These are phyloP conservation scores for Termitomyces heimii DNA, from an alignment of 768 basidiomycete genomes.

Conservation along the genomic window DNA sequence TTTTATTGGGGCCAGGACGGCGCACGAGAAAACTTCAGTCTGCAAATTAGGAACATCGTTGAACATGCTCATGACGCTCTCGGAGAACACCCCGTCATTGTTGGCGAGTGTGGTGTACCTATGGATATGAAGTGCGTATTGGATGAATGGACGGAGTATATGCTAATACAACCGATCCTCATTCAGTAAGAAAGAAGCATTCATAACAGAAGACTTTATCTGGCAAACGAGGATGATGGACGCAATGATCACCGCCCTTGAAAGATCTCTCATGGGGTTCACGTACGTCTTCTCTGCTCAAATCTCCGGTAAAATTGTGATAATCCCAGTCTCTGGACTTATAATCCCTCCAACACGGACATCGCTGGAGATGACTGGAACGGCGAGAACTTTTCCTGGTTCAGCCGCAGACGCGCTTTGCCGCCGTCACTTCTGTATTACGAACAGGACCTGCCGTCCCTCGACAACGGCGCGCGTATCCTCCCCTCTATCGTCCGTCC, in stretches of 20 bases:
- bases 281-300: conserved; percentile 52
- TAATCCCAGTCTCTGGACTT: conserved; percentile 77
- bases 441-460: conserved; percentile 55
- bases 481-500: conserved; percentile 80
- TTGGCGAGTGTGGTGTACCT: conserved; percentile 93
- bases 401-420: conserved; percentile 55
- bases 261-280: conserved; percentile 72
- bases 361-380: conserved; percentile 84
- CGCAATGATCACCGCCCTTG: conserved; percentile 79
- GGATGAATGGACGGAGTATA: no score
- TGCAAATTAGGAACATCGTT: conserved; percentile 79
- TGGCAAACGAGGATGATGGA: conserved; percentile 96
- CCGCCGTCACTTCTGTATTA: conserved; percentile 50
- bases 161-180: background rate
- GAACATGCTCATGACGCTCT: conserved; percentile 61
- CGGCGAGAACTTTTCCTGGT: conserved; percentile 97
- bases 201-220: conserved; percentile 63
- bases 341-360: conserved; percentile 86
- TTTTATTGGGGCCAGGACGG: conserved; percentile 88
- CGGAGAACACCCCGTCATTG: conserved; percentile 77
- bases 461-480: conserved; percentile 82
- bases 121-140: conserved; percentile 93
- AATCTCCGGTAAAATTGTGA: background rate
- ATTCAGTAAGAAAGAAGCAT: conserved; percentile 62
- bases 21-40: conserved; percentile 72